These are phyloP conservation scores for Chernovozyma aurita DNA, from an alignment of 1,139 yeast genomes.

Conservation along the genomic window DNA sequence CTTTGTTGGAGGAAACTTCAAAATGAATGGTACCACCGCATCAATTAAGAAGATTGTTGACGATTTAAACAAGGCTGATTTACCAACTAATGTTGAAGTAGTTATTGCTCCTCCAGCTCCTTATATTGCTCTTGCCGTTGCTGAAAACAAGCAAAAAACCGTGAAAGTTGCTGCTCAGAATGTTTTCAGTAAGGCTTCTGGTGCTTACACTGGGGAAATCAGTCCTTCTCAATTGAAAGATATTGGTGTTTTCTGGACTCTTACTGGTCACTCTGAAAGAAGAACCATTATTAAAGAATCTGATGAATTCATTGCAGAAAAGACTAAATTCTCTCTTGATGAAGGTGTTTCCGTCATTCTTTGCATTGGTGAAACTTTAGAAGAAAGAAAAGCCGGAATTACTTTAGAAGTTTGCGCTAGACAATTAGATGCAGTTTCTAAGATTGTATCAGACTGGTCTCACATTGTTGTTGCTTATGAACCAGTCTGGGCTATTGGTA, in stretches of 20 bases:
- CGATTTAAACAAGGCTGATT: constrained; percentile 70
- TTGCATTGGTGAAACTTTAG: constrained; percentile 96
- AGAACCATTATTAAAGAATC: constrained; percentile 89
- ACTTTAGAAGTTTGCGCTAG: constrained; percentile 84
- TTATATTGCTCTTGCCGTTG: constrained; percentile 75
- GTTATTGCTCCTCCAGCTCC: constrained; percentile 97
- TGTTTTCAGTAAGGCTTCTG: constrained; percentile 79
- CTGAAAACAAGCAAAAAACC: constrained; percentile 62
- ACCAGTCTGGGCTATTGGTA: constrained; percentile 99
- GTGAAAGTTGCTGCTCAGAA: constrained; percentile 89
- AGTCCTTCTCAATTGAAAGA: constrained; percentile 87
- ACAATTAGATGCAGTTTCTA: constrained; percentile 87
- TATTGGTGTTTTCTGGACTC: constrained; percentile 90
- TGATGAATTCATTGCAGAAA: constrained; percentile 89
- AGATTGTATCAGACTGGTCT: constrained; percentile 84
- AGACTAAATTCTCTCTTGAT: constrained; percentile 91
- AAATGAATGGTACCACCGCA: constrained; percentile 93
- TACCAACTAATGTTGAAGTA: constrained; percentile 77
- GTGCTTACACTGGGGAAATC: constrained; percentile 98
- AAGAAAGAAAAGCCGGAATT: constrained; percentile 85
- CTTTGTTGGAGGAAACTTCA: constrained; percentile 98
- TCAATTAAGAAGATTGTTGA: constrained; percentile 82
- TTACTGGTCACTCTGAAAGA: constrained; percentile 98
- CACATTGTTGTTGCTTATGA: constrained; percentile 95
- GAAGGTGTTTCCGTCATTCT: constrained; percentile 84